Evolutionary conservation across 2,329 filamentous ascomycete species (phyloP), one percentile per base, ranked within the genome.

Genomic region (Stylonectria norvegica): DNA sequence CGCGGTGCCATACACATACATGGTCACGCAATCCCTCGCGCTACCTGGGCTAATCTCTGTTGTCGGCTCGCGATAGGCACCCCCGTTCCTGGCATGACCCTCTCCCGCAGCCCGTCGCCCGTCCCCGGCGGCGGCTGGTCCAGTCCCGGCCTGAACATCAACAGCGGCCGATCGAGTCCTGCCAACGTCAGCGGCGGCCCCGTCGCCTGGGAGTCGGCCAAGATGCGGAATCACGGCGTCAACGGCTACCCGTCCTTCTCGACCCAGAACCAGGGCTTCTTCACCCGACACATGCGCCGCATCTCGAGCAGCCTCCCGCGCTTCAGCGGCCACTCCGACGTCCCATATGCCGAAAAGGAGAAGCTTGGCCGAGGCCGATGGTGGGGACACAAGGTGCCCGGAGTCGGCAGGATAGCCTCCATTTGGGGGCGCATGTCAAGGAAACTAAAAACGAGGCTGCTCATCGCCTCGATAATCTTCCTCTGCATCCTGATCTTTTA

Each of bases 51-150:
- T 63, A 57, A 62, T 42, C 45, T 50, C 39, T 50, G 45, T 52
- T 47, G 42, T 45, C 47, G 41, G 42, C 28, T 47, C 38, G n/a
- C 42, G 44, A 29, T 40, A 77, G 73, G 77, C 58, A 81, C 74
- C 36, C 75, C 79, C 30, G 72, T 68, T 55, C 58, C 66, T 52
- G 67, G 70, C 57, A 95, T 95, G 90, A 86, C 86, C 53, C 70
- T 91, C 48, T 93, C 89, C 53, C 82, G 89, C 67, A 94, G 88
- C 60, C 88, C 90, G 36, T 95, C 89, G 40, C 91, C 90, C 47
- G 78, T 81, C 48, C 85, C 82, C 47, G 85, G 86, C 57, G 89
- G 88, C 60, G 89, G 89, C 55, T 96, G 91, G 90, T 81, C 87
- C 41, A 93, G 85, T 67, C 89, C 86, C 40, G 87, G 83, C 49